These are phyloP conservation scores for Russula earlei DNA, from an alignment of 768 basidiomycete species.

Conservation along the genomic window DNA sequence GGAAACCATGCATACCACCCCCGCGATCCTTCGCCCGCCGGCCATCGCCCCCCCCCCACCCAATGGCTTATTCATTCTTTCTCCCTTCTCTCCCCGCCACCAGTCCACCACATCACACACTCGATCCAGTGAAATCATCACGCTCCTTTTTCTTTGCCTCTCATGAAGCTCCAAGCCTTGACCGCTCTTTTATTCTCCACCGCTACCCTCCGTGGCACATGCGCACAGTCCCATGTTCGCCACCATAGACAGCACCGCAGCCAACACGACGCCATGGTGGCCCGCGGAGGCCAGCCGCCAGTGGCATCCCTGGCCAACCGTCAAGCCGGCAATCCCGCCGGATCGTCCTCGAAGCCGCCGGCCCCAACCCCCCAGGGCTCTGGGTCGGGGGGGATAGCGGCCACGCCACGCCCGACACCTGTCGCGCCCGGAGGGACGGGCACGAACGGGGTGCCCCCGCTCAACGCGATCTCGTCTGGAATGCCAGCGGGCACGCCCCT, in stretches of 20 bases:
- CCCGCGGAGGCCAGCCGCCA: background rate
- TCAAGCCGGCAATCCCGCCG: background rate
- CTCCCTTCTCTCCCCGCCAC: background rate
- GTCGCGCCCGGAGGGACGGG: background rate
- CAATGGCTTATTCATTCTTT: background rate
- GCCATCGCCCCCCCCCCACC: no score
- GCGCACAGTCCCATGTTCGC: background rate
- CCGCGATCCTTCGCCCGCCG: no score
- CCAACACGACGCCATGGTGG: conserved; percentile 1
- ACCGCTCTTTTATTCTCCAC: conserved; percentile 18
- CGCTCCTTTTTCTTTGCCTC: background rate
- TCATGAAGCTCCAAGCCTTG: conserved; percentile 24
- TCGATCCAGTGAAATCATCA: no score
- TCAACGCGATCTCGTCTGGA: conserved; percentile 50
- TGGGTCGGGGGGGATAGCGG: background rate
- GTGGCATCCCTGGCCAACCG: background rate
- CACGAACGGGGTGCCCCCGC: conserved; percentile 38
- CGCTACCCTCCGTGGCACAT: conserved; percentile 11
- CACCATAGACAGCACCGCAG: conserved; percentile 9
- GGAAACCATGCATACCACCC: no score
- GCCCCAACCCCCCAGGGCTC: background rate
- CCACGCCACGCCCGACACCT: background rate
- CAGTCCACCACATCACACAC: no score
- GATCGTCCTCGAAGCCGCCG: no score
- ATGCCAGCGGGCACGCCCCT: conserved; percentile 48